phyloP scores from a whole-genome alignment of 257 asterid genomes.

The Solanum rostratum region DNA sequence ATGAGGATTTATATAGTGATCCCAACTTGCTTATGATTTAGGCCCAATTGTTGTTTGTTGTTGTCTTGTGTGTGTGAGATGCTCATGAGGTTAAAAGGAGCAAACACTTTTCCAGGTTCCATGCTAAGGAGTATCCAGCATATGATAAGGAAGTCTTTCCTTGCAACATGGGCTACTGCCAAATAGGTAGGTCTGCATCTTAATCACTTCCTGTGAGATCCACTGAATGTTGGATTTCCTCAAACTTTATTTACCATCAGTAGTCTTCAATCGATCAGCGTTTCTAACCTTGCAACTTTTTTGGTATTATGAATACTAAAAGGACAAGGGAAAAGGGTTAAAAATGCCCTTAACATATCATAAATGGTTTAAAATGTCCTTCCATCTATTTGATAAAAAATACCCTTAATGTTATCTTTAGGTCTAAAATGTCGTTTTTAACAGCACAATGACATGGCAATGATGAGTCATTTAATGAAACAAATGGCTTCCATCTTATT shows the following conservation, averaged over 20 bases:
- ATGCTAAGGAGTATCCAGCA: conserved; percentile 90
- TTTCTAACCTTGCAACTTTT: background rate
- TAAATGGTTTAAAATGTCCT: too few relatives aligned
- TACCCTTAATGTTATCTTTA: background rate
- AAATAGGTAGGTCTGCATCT: conserved; percentile 41
- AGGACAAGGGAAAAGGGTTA: background rate
- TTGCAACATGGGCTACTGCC: conserved; percentile 85
- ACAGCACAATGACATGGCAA: background rate
- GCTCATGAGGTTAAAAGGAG: background rate
- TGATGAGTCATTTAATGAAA: background rate
- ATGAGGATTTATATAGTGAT: background rate
- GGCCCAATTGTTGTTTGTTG: background rate
- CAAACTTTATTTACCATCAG: background rate
- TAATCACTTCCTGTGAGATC: background rate
- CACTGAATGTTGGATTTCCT: background rate
- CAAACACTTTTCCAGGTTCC: conserved; percentile 53
- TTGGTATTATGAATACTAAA: background rate
- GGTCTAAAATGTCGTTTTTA: background rate
- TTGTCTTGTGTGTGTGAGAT: conserved; percentile 1
- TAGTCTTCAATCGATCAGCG: background rate
- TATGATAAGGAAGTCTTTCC: conserved; percentile 66
- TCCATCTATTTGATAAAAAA: too few relatives aligned
- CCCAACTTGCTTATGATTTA: background rate
- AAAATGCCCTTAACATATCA: background rate
- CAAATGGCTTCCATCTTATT: background rate